A percentile compares a stretch with the other conserved stretches of the same genome.
Conservation (phyloP, 768 basidiomycete genomes). For the Cystofilobasidium bisporidii region DNA sequence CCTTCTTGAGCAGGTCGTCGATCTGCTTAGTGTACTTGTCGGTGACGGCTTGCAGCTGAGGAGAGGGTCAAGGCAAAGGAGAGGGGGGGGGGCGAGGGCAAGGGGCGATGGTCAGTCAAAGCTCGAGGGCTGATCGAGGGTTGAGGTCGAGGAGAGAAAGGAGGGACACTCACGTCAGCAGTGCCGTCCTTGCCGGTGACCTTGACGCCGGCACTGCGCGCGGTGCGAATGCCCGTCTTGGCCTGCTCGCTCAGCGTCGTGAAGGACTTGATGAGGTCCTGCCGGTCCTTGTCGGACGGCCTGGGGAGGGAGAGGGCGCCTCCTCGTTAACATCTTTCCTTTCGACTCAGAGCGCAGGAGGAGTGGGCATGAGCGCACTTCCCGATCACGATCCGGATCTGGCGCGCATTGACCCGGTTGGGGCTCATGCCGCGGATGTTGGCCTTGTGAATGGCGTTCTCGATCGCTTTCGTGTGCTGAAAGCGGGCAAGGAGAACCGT, state of each 20-base stretch:
- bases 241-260: constrained; percentile 34
- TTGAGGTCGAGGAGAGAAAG: not conserved
- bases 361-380: constrained; percentile 30
- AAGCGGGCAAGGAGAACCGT: not conserved
- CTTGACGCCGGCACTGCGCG: constrained; percentile 38
- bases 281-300: not conserved
- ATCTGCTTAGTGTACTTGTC: constrained; percentile 35
- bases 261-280: constrained; percentile 31
- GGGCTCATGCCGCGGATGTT: constrained; percentile 40
- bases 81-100: not conserved
- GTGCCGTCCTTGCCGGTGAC: constrained; percentile 32
- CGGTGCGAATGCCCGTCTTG: constrained; percentile 37
- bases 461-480: constrained; percentile 37
- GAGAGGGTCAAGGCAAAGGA: not conserved
- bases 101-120: no score
- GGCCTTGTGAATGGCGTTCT: constrained; percentile 38
- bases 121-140: no score
- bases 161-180: constrained; percentile 20
- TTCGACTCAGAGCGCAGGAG: not conserved
- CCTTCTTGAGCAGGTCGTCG: constrained; percentile 34
- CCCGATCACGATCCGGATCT: constrained; percentile 37
- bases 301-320: not conserved
- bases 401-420: constrained; percentile 33
- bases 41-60: constrained; percentile 34
- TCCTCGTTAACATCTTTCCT: no score